A percentile compares a stretch with the other conserved stretches of the same genome.
These are phyloP conservation scores for Rhazya stricta DNA, from an alignment of 257 asterid genomes.

Conservation along the genomic window DNA sequence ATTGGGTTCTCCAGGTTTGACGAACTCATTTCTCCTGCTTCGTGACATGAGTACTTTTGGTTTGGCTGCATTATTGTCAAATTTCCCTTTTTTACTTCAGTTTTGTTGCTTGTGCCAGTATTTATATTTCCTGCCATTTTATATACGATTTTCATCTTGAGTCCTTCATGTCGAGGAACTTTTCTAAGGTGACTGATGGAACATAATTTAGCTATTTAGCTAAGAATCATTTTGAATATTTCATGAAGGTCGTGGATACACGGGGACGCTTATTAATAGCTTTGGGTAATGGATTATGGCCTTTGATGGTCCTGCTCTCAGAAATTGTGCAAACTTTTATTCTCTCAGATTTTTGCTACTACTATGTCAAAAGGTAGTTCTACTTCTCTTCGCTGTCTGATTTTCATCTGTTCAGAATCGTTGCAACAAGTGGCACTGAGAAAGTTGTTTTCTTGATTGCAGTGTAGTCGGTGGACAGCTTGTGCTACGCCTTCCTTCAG, in stretches of 20 bases:
- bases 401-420: neutral
- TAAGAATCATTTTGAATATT: neutral
- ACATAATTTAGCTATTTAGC: neutral
- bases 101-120: neutral
- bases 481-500: conserved; percentile 29
- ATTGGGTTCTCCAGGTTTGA: conserved; percentile 46
- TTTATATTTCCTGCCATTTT: no score
- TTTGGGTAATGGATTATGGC: conserved; percentile 69
- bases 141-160: neutral
- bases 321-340: conserved; percentile 70
- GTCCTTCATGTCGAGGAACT: neutral
- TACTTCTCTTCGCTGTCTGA: neutral
- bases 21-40: neutral
- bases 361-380: conserved; percentile 61
- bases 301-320: conserved; percentile 61
- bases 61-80: neutral
- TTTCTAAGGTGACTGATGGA: neutral
- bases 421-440: neutral
- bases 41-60: neutral
- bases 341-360: conserved; percentile 69
- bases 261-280: conserved; percentile 62
- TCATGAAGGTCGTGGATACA: conserved; percentile 51
- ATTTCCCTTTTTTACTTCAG: neutral
- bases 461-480: conserved; percentile 24
- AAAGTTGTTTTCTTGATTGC: neutral